Conservation (phyloP, 768 basidiomycete species). For the Suillus discolor region DNA sequence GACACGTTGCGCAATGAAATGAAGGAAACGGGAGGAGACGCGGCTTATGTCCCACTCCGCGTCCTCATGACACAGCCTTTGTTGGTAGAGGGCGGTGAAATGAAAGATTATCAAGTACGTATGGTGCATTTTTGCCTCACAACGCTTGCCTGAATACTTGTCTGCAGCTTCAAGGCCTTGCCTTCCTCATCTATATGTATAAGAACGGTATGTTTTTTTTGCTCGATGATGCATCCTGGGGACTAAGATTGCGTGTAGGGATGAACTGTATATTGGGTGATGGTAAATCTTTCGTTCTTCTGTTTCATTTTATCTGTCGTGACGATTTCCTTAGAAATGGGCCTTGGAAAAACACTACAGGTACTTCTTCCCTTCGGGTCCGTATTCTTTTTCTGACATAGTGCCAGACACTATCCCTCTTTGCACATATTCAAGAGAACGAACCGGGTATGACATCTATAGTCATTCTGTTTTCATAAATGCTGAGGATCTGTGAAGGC, state of each 20-base stretch:
- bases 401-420: slow-evolving; percentile 56
- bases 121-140: background rate
- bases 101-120: slow-evolving; percentile 74
- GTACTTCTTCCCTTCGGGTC: slow-evolving; percentile 24
- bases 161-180: slow-evolving; percentile 57
- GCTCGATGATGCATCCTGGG: background rate
- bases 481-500: slow-evolving; percentile 24
- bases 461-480: background rate
- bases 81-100: slow-evolving; percentile 53
- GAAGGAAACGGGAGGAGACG: slow-evolving; percentile 28
- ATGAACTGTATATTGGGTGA: slow-evolving; percentile 77
- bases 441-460: slow-evolving; percentile 38
- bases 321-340: slow-evolving; percentile 46
- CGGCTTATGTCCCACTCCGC: slow-evolving; percentile 38
- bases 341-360: slow-evolving; percentile 67
- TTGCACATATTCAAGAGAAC: slow-evolving; percentile 66
- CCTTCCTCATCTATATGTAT: slow-evolving; percentile 67
- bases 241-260: slow-evolving; percentile 33
- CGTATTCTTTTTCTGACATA: slow-evolving; percentile 9
- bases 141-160: slow-evolving; percentile 4
- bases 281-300: slow-evolving; percentile 39
- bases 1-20: slow-evolving; percentile 35
- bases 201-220: slow-evolving; percentile 51
- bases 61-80: slow-evolving; percentile 49
- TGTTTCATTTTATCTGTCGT: background rate